Evolutionary conservation across 192 early-diverging fungal genomes (phyloP).

Genomic region (Gigaspora rosea): DNA sequence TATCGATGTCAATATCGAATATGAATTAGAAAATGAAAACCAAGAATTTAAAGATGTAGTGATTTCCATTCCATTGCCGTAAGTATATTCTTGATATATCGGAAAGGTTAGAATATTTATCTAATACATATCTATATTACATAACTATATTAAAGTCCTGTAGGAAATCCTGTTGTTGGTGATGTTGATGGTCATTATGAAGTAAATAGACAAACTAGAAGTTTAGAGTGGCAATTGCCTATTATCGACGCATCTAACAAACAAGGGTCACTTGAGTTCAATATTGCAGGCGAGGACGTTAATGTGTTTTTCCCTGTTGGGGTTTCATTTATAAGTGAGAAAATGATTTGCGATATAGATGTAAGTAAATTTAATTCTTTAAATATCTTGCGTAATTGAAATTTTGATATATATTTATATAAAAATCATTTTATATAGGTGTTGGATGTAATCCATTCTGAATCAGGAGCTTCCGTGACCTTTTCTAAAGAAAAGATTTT

Average conservation of each 20-base stretch:
- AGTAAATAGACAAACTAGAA: slow-evolving; percentile 68
- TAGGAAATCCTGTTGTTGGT: slow-evolving; percentile 69
- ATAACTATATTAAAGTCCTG: slow-evolving; percentile 48
- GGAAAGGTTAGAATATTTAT: neutral
- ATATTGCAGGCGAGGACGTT: slow-evolving; percentile 71
- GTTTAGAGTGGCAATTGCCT: slow-evolving; percentile 85
- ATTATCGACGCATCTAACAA: slow-evolving; percentile 76
- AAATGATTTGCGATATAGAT: slow-evolving; percentile 77
- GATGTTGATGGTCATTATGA: slow-evolving; percentile 82
- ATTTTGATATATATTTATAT: neutral
- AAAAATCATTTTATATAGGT: slow-evolving; percentile 44
- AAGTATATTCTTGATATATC: slow-evolving; percentile 40
- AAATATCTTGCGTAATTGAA: neutral
- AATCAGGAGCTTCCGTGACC: slow-evolving; percentile 59
- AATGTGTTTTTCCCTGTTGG: slow-evolving; percentile 85
- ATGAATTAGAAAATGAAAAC: slow-evolving; percentile 77
- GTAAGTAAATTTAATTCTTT: slow-evolving; percentile 39
- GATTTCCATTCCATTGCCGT: slow-evolving; percentile 88
- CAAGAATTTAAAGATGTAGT: slow-evolving; percentile 85
- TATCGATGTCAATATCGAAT: slow-evolving; percentile 96
- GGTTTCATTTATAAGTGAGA: slow-evolving; percentile 73
- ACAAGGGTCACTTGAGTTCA: slow-evolving; percentile 86
- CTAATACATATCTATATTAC: slow-evolving; percentile 10
- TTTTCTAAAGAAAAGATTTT: slow-evolving; percentile 78
- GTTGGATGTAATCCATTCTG: slow-evolving; percentile 49